Conservation (phyloP, 1,284 basidiomycete species). For the Kwoniella shivajii region DNA sequence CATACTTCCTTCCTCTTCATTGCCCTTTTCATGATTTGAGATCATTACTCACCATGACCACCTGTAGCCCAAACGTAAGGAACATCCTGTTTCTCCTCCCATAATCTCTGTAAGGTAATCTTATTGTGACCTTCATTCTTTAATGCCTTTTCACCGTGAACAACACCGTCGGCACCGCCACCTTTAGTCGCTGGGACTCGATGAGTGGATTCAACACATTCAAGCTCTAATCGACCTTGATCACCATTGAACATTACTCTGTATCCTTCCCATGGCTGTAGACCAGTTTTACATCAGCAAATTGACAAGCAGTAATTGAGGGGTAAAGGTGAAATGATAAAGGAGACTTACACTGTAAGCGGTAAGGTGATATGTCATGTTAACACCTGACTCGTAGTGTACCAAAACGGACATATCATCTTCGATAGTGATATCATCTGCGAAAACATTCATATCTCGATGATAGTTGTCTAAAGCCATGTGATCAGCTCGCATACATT, state of each 20-base stretch:
- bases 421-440: constrained; percentile 61
- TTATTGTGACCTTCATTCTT: constrained; percentile 58
- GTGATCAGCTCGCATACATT: not conserved
- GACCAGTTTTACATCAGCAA: constrained; percentile 47
- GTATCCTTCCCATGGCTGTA: constrained; percentile 58
- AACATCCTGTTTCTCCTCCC: constrained; percentile 57
- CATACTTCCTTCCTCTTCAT: too few species aligned
- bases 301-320: not conserved
- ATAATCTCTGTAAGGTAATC: constrained; percentile 59
- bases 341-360: constrained; percentile 42
- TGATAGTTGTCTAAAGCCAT: constrained; percentile 42
- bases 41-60: constrained; percentile 55
- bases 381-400: constrained; percentile 59
- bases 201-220: constrained; percentile 58
- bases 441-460: constrained; percentile 58
- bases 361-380: constrained; percentile 62
- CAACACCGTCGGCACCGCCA: constrained; percentile 26
- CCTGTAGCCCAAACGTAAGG: constrained; percentile 57
- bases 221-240: constrained; percentile 61
- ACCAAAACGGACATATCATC: constrained; percentile 63
- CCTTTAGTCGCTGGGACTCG: constrained; percentile 31
- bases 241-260: constrained; percentile 63
- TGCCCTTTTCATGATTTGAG: not conserved
- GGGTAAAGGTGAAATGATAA: constrained; percentile 33
- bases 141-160: constrained; percentile 57